Evolutionary conservation across 1,284 basidiomycete genomes (phyloP).

Genomic region (Phenoliferia sp.): DNA sequence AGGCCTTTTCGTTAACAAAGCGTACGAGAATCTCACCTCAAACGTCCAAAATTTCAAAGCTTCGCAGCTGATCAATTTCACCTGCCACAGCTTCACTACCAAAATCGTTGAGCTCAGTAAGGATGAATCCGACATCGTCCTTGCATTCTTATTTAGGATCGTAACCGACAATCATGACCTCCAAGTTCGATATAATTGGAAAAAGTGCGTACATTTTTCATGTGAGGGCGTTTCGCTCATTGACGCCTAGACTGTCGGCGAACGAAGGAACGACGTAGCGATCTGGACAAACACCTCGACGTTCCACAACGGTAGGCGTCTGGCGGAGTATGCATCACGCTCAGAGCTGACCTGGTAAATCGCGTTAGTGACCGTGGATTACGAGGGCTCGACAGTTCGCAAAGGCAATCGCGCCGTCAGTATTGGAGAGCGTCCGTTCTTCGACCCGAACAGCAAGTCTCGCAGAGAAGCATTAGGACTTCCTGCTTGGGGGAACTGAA

Average conservation of each 20-base stretch:
- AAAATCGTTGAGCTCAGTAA: constrained; percentile 56
- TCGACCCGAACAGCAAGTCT: constrained; percentile 26
- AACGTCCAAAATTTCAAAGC: background rate
- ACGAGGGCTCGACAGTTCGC: constrained; percentile 44
- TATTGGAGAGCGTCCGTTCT: constrained; percentile 55
- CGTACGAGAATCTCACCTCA: no score
- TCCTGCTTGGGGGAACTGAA: background rate
- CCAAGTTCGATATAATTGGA: constrained; percentile 53
- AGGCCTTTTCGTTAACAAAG: constrained; percentile 55
- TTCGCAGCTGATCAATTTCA: background rate
- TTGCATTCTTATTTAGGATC: constrained; percentile 48
- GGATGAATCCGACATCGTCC: constrained; percentile 55
- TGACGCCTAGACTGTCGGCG: background rate
- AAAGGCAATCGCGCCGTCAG: constrained; percentile 57
- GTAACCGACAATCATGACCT: constrained; percentile 38
- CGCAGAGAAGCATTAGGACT: constrained; percentile 12
- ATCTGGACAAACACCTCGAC: constrained; percentile 50
- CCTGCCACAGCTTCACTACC: constrained; percentile 52
- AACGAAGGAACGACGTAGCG: constrained; percentile 35
- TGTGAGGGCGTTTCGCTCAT: background rate
- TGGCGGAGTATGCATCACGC: background rate
- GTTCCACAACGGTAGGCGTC: background rate
- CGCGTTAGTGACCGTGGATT: constrained; percentile 48
- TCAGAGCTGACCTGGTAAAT: background rate
- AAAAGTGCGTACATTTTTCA: constrained; percentile 21